Base-by-base conservation (phyloP, 306 rosid species). In the Fragaria iinumae region DNA sequence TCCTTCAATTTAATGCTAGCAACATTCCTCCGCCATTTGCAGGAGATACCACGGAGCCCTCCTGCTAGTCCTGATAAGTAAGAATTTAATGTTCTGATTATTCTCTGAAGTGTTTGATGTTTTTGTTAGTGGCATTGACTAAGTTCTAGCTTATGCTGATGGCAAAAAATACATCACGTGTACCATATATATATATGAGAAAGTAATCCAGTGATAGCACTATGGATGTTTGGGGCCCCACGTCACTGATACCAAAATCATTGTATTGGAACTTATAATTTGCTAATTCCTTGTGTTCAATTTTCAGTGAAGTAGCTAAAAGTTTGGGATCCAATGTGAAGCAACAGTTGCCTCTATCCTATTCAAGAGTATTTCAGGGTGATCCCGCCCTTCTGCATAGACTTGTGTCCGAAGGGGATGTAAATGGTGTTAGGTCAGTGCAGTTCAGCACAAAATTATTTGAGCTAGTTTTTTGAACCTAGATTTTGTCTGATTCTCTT, bases 1-100 rank as follows among this genome's bases (percentile, higher is more conserved):
- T 89, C 93, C 65, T 95, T 95, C 79, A 90, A 76, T 79, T 91
- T 93, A 64, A 95, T 95, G 93, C 78, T 95, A 55, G 91, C 97
- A 75, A 89, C 86, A 76, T 95, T 95, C 79, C 97, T 95, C 80
- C 99, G 87, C 74, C 90, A 92, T 91, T 88, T 95, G 87, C 97
- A 89, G 79, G 99, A 92, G 87, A 88, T 95, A 80, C 99, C 99
- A 0, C 91, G 91, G 63, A 92, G 97, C 76, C 91, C 97, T 81
- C 95, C 96, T 44, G 96, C 93, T 80, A 95, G 92, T 88, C 97
- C 97, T 52, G 99, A 92, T 79, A 95, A 87, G 99, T 95, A 88
- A 88, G 97, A 81, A 47, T 78, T 71, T 67, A 66, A 41, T 44
- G 65, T 69, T 83, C 8, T 13, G 53, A n/a, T 79, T 53, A 69